Evolutionary conservation across 169 alveolate genomes (phyloP).

Genomic region (Cryptosporidium felis): DNA sequence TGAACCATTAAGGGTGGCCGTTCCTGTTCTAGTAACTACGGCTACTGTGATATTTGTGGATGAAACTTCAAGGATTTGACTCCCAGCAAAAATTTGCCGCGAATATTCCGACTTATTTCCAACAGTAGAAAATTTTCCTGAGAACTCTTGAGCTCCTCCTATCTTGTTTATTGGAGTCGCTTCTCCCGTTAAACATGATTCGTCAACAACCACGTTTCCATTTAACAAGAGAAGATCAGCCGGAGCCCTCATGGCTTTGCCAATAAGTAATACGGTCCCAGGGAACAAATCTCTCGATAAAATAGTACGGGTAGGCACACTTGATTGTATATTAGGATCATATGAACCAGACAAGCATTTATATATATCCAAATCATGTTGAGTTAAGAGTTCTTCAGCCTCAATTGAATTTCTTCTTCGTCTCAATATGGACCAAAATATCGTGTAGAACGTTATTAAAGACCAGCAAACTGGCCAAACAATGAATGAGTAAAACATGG

Average conservation of each 20-base stretch:
- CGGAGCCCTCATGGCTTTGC: constrained; percentile 81
- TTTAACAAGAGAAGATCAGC: constrained; percentile 82
- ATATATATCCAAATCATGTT: constrained; percentile 14
- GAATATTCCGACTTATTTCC: neutral
- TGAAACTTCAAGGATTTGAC: constrained; percentile 27
- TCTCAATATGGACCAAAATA: constrained; percentile 21
- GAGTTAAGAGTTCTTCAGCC: neutral
- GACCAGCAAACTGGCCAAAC: constrained; percentile 71
- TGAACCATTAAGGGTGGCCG: constrained; percentile 8
- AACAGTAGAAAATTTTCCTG: neutral
- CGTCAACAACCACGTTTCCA: constrained; percentile 83
- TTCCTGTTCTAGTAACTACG: constrained; percentile 36
- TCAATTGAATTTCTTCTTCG: neutral
- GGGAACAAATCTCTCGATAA: constrained; percentile 80
- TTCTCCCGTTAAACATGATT: constrained; percentile 86
- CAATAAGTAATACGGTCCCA: constrained; percentile 82
- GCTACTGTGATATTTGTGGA: constrained; percentile 7
- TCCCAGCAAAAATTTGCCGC: constrained; percentile 25
- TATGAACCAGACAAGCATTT: neutral
- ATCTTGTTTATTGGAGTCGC: constrained; percentile 67
- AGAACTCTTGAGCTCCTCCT: neutral
- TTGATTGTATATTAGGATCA: neutral
- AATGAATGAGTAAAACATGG: constrained; percentile 49
- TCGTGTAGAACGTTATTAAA: constrained; percentile 18
- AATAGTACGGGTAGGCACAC: neutral